phyloP scores from a whole-genome alignment of 768 basidiomycete species.

The Pleurotus giganteus region DNA sequence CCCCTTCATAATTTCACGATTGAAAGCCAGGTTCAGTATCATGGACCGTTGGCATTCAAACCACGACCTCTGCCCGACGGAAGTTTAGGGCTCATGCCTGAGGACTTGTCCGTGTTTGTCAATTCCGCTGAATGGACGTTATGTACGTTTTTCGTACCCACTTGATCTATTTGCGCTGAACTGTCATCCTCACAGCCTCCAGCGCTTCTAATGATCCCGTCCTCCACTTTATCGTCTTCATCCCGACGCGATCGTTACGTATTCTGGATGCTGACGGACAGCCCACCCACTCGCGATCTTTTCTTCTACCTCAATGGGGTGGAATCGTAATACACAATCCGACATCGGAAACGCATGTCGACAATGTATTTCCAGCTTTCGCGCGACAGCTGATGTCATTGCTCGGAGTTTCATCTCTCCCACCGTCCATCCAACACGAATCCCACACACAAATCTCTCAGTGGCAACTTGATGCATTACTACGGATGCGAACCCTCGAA shows the following conservation, averaged over 20 bases:
- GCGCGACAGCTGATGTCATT: conserved; percentile 70
- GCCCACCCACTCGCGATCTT: conserved; percentile 56
- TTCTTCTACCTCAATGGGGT: conserved; percentile 94
- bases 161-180: conserved; percentile 7
- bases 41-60: conserved; percentile 84
- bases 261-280: conserved; percentile 59
- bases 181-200: conserved; percentile 56
- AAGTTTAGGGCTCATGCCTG: conserved; percentile 63
- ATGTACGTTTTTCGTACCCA: conserved; percentile 43
- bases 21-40: conserved; percentile 92
- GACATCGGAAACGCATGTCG: conserved; percentile 31
- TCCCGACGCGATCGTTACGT: conserved; percentile 75
- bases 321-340: conserved; percentile 80
- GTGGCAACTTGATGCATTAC: conserved; percentile 83
- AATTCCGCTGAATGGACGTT: conserved; percentile 97
- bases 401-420: conserved; percentile 74
- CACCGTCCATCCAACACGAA: conserved; percentile 25
- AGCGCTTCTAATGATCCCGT: conserved; percentile 93
- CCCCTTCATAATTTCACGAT: conserved; percentile 87
- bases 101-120: conserved; percentile 88
- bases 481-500: conserved; percentile 67
- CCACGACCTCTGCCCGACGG: conserved; percentile 39
- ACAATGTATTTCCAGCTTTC: conserved; percentile 61
- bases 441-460: conserved; percentile 39
- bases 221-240: conserved; percentile 86